phyloP scores from a whole-genome alignment of 1,284 basidiomycete species.

The Volvariella volvacea region DNA sequence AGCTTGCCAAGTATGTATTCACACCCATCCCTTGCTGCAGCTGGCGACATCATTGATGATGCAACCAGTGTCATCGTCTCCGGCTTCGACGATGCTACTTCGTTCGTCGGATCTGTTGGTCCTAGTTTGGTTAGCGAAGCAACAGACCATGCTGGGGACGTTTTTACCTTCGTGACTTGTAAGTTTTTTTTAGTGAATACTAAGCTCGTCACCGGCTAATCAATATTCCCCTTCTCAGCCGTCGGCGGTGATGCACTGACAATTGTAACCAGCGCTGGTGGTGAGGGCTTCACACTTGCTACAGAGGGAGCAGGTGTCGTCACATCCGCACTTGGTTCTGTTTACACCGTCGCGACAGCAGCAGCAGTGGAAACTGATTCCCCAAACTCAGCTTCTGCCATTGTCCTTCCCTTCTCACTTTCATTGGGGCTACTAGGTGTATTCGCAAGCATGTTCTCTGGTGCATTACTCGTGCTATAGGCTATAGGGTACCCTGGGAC shows the following conservation, averaged over 20 bases:
- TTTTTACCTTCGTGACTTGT: conserved; percentile 19
- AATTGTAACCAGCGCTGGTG: conserved; percentile 37
- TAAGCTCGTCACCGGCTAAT: conserved; percentile 8
- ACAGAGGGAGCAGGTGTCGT: conserved; percentile 32
- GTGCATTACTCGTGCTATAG: conserved; percentile 36
- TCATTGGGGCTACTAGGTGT: conserved; percentile 28
- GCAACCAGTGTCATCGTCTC: conserved; percentile 24
- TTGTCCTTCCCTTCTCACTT: conserved; percentile 22
- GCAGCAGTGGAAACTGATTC: conserved; percentile 17
- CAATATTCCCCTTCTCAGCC: conserved; percentile 30
- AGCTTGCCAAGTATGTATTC: no score
- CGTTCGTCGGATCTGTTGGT: conserved; percentile 21
- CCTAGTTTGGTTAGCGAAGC: conserved; percentile 18
- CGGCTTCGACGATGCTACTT: conserved; percentile 20
- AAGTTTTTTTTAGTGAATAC: not conserved
- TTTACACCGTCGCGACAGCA: conserved; percentile 36
- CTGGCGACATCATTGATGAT: no score
- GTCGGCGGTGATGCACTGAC: conserved; percentile 49
- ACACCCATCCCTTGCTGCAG: no score
- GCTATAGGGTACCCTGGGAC: no score
- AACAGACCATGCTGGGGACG: conserved; percentile 21
- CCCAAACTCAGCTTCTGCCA: conserved; percentile 17
- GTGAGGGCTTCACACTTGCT: conserved; percentile 34
- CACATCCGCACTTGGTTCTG: conserved; percentile 45
- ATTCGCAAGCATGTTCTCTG: conserved; percentile 33